A percentile compares a stretch with the other conserved stretches of the same genome.
phyloP scores from a whole-genome alignment of 1,284 basidiomycete species.

The Trametes pubescens region DNA sequence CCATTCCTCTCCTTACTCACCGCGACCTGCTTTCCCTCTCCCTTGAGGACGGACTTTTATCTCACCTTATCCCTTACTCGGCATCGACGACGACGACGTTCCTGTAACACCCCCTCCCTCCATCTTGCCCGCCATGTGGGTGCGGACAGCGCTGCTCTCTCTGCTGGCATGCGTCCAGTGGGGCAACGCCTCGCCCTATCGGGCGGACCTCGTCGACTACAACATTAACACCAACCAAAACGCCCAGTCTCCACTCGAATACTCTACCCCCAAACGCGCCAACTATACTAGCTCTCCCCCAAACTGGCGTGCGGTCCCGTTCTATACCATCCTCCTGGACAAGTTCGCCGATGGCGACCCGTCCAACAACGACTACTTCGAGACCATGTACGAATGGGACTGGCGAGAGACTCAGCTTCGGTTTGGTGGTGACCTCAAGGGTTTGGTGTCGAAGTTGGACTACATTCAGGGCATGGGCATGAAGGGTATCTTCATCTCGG shows the following conservation, averaged over 20 bases:
- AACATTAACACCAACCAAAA: constrained; percentile 88
- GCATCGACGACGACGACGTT: constrained; percentile 19
- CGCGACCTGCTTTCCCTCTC: constrained; percentile 25
- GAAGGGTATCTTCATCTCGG: constrained; percentile 85
- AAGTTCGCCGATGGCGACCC: constrained; percentile 94
- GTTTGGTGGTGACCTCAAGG: constrained; percentile 86
- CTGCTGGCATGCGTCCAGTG: constrained; percentile 41
- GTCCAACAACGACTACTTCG: constrained; percentile 88
- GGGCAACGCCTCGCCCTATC: constrained; percentile 69
- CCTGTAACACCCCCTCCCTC: constrained; percentile 3
- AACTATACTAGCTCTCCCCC: constrained; percentile 80
- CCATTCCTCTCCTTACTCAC: constrained; percentile 37
- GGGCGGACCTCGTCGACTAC: constrained; percentile 78
- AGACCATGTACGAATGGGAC: constrained; percentile 82
- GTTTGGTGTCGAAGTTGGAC: constrained; percentile 78
- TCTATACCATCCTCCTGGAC: constrained; percentile 88
- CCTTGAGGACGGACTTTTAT: constrained; percentile 13
- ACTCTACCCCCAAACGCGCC: constrained; percentile 65
- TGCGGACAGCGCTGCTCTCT: constrained; percentile 41
- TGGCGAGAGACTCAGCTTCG: constrained; percentile 88
- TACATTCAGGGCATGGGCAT: constrained; percentile 91
- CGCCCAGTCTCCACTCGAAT: constrained; percentile 75
- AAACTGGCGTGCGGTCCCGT: constrained; percentile 89
- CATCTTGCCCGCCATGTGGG: constrained; percentile 41
- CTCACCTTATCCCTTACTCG: constrained; percentile 2